These are phyloP conservation scores for Pharus latifolius DNA, from an alignment of 176 grass and related monocot species.

Conservation along the genomic window DNA sequence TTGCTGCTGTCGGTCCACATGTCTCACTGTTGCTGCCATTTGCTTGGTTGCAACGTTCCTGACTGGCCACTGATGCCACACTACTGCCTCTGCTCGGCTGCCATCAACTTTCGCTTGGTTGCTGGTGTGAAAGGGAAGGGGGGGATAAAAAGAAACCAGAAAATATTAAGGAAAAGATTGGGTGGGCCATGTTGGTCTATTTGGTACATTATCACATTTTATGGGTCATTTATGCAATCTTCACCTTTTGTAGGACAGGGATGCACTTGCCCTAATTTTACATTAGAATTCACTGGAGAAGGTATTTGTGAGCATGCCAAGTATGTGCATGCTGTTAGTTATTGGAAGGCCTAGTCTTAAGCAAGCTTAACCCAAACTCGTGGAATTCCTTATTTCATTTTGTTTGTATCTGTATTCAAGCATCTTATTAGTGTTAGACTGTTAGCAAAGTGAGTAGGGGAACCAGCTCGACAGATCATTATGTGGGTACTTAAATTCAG, in stretches of 20 bases:
- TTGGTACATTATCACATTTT: no score
- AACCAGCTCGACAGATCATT: background rate
- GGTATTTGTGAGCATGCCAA: background rate
- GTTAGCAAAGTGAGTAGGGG: background rate
- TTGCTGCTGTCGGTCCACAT: no score
- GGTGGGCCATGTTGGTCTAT: no score
- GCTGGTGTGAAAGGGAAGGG: background rate
- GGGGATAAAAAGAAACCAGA: background rate
- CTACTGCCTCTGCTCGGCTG: background rate
- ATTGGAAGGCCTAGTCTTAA: background rate
- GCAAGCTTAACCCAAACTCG: background rate
- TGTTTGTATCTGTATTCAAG: background rate
- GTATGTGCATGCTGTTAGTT: background rate
- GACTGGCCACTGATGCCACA: background rate
- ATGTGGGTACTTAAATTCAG: background rate
- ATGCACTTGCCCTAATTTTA: background rate
- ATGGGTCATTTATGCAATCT: no score
- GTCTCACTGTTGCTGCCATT: no score
- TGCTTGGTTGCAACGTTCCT: no score
- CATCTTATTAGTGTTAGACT: background rate
- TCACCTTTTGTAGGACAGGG: no score
- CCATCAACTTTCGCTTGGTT: background rate
- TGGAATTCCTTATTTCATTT: background rate
- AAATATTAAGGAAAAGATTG: no score
- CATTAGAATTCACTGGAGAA: background rate